Evolutionary conservation across 257 asterid species (phyloP), one percentile per base, ranked within the genome.

Genomic region (Eustoma russellianum): DNA sequence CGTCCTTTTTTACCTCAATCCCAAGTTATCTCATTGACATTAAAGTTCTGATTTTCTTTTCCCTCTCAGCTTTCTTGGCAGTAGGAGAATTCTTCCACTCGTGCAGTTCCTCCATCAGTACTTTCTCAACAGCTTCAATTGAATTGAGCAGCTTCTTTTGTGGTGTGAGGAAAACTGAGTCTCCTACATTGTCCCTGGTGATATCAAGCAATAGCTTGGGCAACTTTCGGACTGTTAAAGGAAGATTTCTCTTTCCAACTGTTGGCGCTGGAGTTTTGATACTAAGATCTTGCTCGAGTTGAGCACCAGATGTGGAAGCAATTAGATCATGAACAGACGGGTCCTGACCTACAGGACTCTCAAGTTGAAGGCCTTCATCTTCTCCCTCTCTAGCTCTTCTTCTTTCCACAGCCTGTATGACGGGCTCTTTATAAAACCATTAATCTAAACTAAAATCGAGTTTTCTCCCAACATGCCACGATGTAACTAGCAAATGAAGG

Each of bases 1-100:
- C 38, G 50, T 15, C 62, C 53, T 48, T 70, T 9, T 52, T 16
- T 52, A 45, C 51, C 62, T 50, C 41, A 51, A 54, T 59, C 40
- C 66, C 30, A 50, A 52, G 49, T 79, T 52, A 84, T 45, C 94
- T 79, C 94, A 88, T 78, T 12, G 93, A 82, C 96, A 79, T 84
- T 66, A 88, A 53, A 0, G 83, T 82, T 61, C 69, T 56, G 0
- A 88, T 85, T 41, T 73, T 78, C 67, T 82, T 78, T 30, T 79
- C 82, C 67, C 88, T 70, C 59, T 79, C 93, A 0, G 72, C 80
- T 41, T 66, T 84, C 63, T 72, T 78, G 44, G 96, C 90, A 41
- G 68, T 60, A 5, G 96, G 94, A 11, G 86, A 76, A 69, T 83
- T 72, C 82, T 74, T 82, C 41, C 80, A 62, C 61, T 77, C 82